Conservation (phyloP, 148 eudicot genomes). For the Polygonum maritimum region DNA sequence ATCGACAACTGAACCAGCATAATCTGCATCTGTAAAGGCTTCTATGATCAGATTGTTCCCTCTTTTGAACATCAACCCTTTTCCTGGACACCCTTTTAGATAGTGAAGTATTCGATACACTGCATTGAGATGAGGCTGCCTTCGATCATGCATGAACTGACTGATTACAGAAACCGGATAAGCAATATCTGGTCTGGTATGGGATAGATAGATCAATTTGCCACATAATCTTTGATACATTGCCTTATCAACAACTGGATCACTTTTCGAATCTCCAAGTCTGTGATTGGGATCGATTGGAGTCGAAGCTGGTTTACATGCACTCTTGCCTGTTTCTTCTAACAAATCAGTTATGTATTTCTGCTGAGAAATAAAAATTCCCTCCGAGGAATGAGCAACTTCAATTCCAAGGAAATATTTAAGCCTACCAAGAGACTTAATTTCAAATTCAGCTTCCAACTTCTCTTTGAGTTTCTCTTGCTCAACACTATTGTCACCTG, state of each 20-base stretch:
- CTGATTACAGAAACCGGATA: neutral
- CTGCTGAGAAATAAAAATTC: conserved; percentile 4
- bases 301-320: neutral
- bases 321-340: neutral
- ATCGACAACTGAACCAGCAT: neutral
- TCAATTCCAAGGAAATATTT: conserved; percentile 7
- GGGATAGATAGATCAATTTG: conserved; percentile 3
- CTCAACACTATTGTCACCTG: neutral
- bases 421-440: neutral
- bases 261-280: neutral
- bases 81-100: neutral
- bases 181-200: conserved; percentile 1
- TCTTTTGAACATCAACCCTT: neutral
- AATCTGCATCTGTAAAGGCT: neutral
- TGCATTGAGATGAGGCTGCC: neutral
- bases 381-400: neutral
- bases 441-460: neutral
- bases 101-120: neutral
- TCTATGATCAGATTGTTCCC: neutral
- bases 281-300: neutral
- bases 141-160: neutral
- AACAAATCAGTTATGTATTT: neutral
- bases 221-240: neutral
- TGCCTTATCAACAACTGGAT: neutral
- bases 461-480: neutral